Evolutionary conservation across 768 basidiomycete species (phyloP), one percentile per base, ranked within the genome.

Genomic region (Serpula lacrymans): DNA sequence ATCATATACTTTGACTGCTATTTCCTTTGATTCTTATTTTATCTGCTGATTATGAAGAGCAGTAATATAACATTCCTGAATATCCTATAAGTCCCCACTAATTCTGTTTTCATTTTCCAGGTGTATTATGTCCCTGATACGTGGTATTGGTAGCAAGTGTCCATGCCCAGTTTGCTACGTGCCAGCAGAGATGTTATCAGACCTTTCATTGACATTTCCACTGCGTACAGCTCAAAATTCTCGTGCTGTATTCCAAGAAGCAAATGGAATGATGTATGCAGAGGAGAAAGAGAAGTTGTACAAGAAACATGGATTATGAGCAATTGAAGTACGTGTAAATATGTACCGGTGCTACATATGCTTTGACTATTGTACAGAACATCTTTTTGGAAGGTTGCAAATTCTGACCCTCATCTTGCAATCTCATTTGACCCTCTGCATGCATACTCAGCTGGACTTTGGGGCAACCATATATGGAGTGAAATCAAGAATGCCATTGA

Each of bases 11-110:
- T 10, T 58, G 53, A 0, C 46, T 28, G 10, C 29, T 74, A 0
- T 73, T 57, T 22, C 69, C 68, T 1, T 20, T 65, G 6, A 52
- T 74, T 14, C 23, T 69, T 0, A 68, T 72, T 3, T 46, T 71
- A 1, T 66, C 62, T 6, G 60, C 63, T 4, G 69, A 74, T 38
- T 74, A 70, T 38, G 63, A 74, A 43, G 71, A 76, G 56, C 64
- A 67, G 72, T 74, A 58, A 18, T 65, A 34, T 34, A 9, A 48
- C n/a, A 23, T 45, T 31, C 24, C 17, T 20, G 24, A 12, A 12
- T 32, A 14, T 29, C n/a, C 21, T 45, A 37, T 17, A 21, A 34
- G 28, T 23, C 18, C 14, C 27, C 22, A 13, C 13, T 28, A 18
- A 29, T 22, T 16, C 33, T 21, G 25, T 33, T 17, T 22, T 27